Base-by-base conservation (phyloP, 371 early-diverging fungal species). In the Coemansia sp. region DNA sequence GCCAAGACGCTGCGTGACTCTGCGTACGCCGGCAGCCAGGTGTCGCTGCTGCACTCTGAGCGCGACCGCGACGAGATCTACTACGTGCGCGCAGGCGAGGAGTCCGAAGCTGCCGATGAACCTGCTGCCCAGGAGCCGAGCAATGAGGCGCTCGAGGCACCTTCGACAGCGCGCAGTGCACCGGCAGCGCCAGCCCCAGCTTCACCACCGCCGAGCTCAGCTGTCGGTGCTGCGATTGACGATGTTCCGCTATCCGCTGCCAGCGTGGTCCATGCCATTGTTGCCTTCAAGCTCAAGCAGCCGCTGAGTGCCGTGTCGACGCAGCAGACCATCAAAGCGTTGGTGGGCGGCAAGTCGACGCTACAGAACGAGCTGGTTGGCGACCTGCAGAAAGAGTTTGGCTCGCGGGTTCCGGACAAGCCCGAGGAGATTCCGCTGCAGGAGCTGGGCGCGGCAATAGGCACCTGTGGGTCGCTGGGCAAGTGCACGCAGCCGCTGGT, bases 321-420 rank as follows among this genome's bases (percentile, higher is more conserved):
- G 42, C 87, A 90, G 45, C 93, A 95, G 78, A 93, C 92, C 80
- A 92, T 97, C 79, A 97, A 97, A 84, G 91, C 92, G n/a, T n/a
- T n/a, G n/a, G n/a, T n/a, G n/a, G 92, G 91, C 49, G 96, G 97
- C 70, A 97, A 97, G 80, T 91, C 92, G 11, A 97, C 94, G n/a
- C 85, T 97, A 47, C 97, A 97, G 77, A 97, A 95, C 81, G 95
- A 97, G 77, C 93, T 97, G 53, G 81, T 97, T n/a, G 97, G 94
- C 80, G 97, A 96, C 77, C 79, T 96, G 56, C 92, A 90, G 75
- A 94, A 93, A 77, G 97, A 97, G 81, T 94, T 97, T 80, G 88
- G 88, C 58, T 85, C 84, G 63, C 63, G 92, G 55, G n/a, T n/a
- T n/a, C 92, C 94, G 36, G 95, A 94, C 77, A 94, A 93, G 82